These are phyloP conservation scores for Naganishia albida DNA, from an alignment of 1,284 basidiomycete genomes.

Conservation along the genomic window DNA sequence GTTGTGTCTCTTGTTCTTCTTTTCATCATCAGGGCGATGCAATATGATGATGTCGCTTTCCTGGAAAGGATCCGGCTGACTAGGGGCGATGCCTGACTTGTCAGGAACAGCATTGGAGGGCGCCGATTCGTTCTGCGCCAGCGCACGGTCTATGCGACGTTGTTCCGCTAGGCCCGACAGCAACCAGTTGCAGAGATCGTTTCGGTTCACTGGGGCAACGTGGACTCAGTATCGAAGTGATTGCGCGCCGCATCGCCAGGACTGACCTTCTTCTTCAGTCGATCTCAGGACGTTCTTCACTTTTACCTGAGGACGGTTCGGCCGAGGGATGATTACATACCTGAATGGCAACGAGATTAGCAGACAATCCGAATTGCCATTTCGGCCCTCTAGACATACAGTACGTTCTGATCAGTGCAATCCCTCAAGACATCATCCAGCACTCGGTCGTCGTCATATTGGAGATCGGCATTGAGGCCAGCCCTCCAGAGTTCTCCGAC, in stretches of 20 bases:
- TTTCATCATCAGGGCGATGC: slow-evolving; percentile 48
- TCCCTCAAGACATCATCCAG: slow-evolving; percentile 50
- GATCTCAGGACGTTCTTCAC: slow-evolving; percentile 45
- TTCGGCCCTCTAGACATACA: slow-evolving; percentile 40
- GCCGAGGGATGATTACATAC: slow-evolving; percentile 50
- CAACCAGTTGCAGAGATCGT: slow-evolving; percentile 48
- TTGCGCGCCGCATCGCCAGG: neutral
- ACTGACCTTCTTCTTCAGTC: slow-evolving; percentile 50
- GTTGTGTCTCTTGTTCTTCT: slow-evolving; percentile 44
- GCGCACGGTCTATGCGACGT: slow-evolving; percentile 48
- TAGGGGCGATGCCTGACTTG: neutral
- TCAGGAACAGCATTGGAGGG: slow-evolving; percentile 35
- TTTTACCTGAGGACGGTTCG: slow-evolving; percentile 48
- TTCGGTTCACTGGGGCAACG: slow-evolving; percentile 46
- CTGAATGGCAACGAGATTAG: slow-evolving; percentile 32
- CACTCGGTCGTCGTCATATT: slow-evolving; percentile 55
- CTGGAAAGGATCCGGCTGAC: neutral
- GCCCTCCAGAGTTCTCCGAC: slow-evolving; percentile 60
- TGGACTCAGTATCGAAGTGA: neutral
- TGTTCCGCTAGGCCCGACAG: slow-evolving; percentile 49
- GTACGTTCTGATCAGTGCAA: slow-evolving; percentile 53
- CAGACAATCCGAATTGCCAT: neutral
- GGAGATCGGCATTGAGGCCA: slow-evolving; percentile 60
- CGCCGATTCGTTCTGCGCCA: slow-evolving; percentile 38
- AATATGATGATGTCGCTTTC: slow-evolving; percentile 49